These are phyloP conservation scores for Puccinia polysora DNA, from an alignment of 1,284 basidiomycete species.

Conservation along the genomic window DNA sequence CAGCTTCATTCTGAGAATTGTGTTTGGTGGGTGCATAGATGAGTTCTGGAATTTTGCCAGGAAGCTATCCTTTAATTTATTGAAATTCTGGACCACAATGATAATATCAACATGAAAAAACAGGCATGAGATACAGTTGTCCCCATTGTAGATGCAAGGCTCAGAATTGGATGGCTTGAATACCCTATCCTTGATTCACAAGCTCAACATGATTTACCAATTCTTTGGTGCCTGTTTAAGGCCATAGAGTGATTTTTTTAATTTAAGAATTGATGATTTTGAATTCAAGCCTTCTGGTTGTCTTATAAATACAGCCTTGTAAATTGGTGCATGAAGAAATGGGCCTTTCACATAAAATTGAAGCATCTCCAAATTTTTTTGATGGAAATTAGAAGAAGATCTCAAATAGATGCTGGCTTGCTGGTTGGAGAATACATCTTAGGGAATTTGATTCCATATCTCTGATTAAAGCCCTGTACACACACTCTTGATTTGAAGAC, in stretches of 20 bases:
- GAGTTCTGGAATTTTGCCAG: background rate
- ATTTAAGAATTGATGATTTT: background rate
- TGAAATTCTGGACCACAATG: background rate
- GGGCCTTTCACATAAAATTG: constrained; percentile 56
- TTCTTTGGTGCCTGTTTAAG: background rate
- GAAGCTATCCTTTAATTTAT: background rate
- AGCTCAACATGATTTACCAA: background rate
- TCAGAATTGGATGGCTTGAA: background rate
- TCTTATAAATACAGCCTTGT: constrained; percentile 55
- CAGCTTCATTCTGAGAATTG: background rate
- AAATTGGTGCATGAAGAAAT: constrained; percentile 56
- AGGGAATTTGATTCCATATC: constrained; percentile 55
- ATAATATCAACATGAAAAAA: background rate
- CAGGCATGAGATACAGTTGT: background rate
- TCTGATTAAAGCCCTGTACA: constrained; percentile 56
- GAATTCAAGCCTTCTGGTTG: constrained; percentile 49
- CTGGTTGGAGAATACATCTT: constrained; percentile 56
- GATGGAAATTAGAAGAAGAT: constrained; percentile 54
- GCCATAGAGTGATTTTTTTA: constrained; percentile 1
- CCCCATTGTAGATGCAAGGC: background rate
- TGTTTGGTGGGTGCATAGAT: background rate
- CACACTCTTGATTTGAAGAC: constrained; percentile 55
- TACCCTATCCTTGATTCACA: background rate
- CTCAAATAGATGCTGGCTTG: constrained; percentile 52
- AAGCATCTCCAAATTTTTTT: constrained; percentile 52